phyloP scores from a whole-genome alignment of 208 protist species.

The Acanthamoeba royreba region DNA sequence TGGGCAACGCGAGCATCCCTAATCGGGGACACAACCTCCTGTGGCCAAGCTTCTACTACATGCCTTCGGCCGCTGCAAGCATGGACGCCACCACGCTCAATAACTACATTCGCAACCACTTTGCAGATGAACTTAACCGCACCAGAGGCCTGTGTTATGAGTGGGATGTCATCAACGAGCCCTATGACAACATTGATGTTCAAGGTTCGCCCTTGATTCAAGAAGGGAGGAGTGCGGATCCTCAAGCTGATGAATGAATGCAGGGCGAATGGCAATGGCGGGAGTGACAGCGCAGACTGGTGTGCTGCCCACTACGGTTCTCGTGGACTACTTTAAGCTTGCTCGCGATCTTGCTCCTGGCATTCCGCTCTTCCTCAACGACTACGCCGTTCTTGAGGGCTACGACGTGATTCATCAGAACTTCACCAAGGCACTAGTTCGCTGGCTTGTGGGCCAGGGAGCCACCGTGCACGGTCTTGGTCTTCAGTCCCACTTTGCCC shows the following conservation, averaged over 20 bases:
- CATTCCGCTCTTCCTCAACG: background rate
- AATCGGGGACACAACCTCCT: background rate
- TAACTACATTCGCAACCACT: background rate
- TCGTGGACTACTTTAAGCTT: background rate
- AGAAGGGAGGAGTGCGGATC: background rate
- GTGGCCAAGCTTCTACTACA: background rate
- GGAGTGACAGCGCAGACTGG: background rate
- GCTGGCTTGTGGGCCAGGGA: background rate
- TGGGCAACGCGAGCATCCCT: background rate
- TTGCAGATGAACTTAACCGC: background rate
- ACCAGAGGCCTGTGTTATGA: background rate
- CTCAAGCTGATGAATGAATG: background rate
- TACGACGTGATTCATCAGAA: background rate
- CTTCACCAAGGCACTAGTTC: background rate
- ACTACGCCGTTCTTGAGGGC: background rate
- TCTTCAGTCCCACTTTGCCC: background rate
- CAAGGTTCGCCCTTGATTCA: background rate
- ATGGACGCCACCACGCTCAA: background rate
- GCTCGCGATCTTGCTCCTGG: background rate
- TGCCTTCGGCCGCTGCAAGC: background rate
- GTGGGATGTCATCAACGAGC: background rate
- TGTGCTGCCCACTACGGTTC: background rate
- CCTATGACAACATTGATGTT: background rate
- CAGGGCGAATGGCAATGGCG: background rate
- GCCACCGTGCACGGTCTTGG: background rate